Percentiles rank a stretch among this genome's conserved stretches.
Conservation (phyloP, 495 filamentous ascomycete species). For the Penicillium arizonense region DNA sequence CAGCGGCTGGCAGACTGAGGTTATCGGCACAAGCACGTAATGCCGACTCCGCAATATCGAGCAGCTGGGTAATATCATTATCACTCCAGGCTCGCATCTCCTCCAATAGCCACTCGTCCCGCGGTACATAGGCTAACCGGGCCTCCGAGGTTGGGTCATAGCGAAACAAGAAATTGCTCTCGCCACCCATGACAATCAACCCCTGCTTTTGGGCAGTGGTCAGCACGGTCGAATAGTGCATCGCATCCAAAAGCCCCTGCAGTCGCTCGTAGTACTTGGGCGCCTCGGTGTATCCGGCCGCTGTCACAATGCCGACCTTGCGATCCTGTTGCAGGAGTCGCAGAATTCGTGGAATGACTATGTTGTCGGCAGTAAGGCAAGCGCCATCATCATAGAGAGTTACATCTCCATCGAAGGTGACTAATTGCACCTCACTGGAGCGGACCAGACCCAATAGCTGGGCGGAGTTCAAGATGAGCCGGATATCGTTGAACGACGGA, state of each 20-base stretch:
- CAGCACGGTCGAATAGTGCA: constrained; percentile 61
- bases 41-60: constrained; percentile 83
- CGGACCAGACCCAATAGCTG: constrained; percentile 83
- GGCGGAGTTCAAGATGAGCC: constrained; percentile 89
- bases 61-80: constrained; percentile 68
- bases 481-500: constrained; percentile 96
- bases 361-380: constrained; percentile 67
- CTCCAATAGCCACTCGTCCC: constrained; percentile 74
- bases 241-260: constrained; percentile 77
- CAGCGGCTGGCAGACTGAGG: constrained; percentile 69
- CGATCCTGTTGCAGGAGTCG: constrained; percentile 59
- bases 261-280: constrained; percentile 80
- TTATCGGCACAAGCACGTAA: constrained; percentile 74
- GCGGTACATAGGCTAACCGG: constrained; percentile 57
- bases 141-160: constrained; percentile 48
- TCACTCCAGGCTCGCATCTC: constrained; percentile 89
- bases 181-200: constrained; percentile 87
- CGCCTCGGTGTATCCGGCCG: constrained; percentile 90
- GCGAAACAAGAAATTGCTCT: constrained; percentile 84
- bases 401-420: constrained; percentile 97
- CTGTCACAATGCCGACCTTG: constrained; percentile 92
- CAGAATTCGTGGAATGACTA: constrained; percentile 76
- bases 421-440: constrained; percentile 61
- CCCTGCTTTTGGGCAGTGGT: constrained; percentile 64
- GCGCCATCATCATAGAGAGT: constrained; percentile 95